Conservation (phyloP, 176 grass and related monocot species). For the Saccharum spontaneum region DNA sequence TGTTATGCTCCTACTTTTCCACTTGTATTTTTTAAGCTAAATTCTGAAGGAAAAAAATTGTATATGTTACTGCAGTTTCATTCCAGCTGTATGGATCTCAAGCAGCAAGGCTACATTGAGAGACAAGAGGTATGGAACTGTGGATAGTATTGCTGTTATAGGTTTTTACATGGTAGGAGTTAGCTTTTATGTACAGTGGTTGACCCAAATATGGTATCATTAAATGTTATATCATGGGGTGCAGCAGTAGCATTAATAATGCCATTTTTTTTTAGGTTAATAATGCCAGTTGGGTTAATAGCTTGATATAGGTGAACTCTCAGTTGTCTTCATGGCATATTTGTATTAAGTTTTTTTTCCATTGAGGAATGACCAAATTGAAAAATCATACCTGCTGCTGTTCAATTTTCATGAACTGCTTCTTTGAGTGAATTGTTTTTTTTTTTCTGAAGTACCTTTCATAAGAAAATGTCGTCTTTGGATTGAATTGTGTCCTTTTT, state of each 20-base stretch:
- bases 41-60: background rate
- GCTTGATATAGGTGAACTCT: background rate
- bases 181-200: background rate
- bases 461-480: constrained; percentile 7
- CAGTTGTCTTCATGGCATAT: background rate
- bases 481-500: background rate
- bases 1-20: background rate
- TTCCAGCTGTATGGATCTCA: constrained; percentile 98
- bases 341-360: background rate
- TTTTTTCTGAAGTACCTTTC: background rate
- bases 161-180: constrained; percentile 11
- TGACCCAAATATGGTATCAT: background rate
- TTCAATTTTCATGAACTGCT: constrained; percentile 22
- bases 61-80: constrained; percentile 64
- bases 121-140: constrained; percentile 72
- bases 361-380: background rate
- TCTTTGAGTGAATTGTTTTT: background rate
- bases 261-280: background rate
- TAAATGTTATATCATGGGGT: background rate
- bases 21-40: background rate
- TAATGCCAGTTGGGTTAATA: background rate
- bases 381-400: background rate
- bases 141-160: constrained; percentile 6
- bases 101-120: constrained; percentile 94
- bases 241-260: background rate